Percentiles rank a stretch among this genome's conserved stretches.
Evolutionary conservation across 805 yeast genomes (phyloP).

Genomic region (Lipomyces yamanashiensis): DNA sequence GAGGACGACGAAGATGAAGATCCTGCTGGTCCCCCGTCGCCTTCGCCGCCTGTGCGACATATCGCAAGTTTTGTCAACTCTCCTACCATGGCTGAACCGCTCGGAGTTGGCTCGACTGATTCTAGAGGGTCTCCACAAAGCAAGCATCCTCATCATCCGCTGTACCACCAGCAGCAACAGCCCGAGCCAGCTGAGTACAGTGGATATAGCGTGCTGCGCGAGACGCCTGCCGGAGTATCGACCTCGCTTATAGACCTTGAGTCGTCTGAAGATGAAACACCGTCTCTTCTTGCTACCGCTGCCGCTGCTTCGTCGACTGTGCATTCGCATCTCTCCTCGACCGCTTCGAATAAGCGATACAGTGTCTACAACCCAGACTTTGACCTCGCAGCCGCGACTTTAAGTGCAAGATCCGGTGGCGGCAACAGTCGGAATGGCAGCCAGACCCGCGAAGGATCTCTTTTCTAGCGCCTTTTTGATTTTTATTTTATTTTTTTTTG

Average conservation of each 20-base stretch:
- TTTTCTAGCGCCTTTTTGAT: background rate
- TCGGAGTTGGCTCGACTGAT: constrained; percentile 25
- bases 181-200: constrained; percentile 14
- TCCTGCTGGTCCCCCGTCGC: background rate
- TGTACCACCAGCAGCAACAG: background rate
- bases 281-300: background rate
- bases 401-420: background rate
- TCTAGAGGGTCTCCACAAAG: constrained; percentile 30
- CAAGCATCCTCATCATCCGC: background rate
- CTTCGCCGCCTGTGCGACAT: constrained; percentile 31
- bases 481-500: background rate
- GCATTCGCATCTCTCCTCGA: constrained; percentile 9
- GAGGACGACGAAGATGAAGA: constrained; percentile 22
- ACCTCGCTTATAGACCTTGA: constrained; percentile 31
- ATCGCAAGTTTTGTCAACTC: constrained; percentile 27
- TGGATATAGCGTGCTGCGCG: constrained; percentile 31
- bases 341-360: constrained; percentile 20
- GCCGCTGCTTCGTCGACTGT: background rate
- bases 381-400: constrained; percentile 2
- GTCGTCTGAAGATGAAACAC: constrained; percentile 29
- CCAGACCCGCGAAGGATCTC: background rate
- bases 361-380: constrained; percentile 23
- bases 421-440: constrained; percentile 1
- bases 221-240: constrained; percentile 19
- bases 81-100: constrained; percentile 19